phyloP scores from a whole-genome alignment of 2,329 filamentous ascomycete genomes.

The Hypoxylon sp. region DNA sequence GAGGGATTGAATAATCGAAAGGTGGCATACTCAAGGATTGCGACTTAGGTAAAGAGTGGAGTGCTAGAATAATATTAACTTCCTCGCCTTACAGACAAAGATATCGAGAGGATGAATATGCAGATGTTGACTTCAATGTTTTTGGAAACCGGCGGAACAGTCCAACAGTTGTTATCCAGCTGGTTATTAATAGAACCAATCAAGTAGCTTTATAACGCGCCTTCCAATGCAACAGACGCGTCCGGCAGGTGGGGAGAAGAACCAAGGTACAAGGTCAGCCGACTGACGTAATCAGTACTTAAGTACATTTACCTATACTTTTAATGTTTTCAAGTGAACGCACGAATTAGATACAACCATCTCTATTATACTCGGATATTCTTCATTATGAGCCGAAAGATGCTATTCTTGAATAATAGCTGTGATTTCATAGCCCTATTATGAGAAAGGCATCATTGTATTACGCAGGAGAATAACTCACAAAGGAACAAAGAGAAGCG shows the following conservation, averaged over 20 bases:
- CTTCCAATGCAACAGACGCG: constrained; percentile 7
- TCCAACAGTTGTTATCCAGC: neutral
- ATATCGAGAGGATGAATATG: neutral
- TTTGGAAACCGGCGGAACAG: neutral
- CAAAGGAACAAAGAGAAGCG: too few relatives aligned
- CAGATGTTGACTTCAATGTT: constrained; percentile 8
- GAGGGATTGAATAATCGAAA: constrained; percentile 4
- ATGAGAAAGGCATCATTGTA: too few relatives aligned
- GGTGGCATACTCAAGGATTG: constrained; percentile 13
- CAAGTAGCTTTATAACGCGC: constrained; percentile 3
- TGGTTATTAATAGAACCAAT: neutral
- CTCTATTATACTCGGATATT: neutral
- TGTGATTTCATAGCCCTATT: too few relatives aligned
- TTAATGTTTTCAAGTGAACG: neutral
- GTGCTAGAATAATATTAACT: neutral
- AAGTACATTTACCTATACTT: neutral
- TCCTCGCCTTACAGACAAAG: neutral
- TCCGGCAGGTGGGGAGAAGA: neutral
- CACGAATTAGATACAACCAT: too few relatives aligned
- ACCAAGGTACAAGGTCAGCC: neutral
- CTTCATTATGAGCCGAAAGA: neutral
- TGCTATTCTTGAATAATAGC: too few relatives aligned
- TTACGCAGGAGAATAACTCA: too few relatives aligned
- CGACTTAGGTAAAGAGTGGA: neutral
- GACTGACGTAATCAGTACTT: neutral